Evolutionary conservation across 495 filamentous ascomycete species (phyloP).

Genomic region (Acidomyces sp.): DNA sequence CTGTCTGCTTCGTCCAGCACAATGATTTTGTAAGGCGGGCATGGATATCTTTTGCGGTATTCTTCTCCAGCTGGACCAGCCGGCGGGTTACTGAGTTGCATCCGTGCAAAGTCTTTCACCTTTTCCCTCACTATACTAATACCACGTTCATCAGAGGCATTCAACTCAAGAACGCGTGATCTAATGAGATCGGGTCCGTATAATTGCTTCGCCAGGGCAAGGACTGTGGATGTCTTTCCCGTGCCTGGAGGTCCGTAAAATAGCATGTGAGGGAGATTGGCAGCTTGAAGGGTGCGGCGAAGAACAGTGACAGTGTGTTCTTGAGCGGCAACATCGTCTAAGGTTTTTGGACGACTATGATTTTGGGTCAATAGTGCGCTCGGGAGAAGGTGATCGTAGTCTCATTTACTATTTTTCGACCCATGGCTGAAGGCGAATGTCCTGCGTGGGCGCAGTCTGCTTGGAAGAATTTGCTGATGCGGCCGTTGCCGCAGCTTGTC

Average conservation of each 20-base stretch:
- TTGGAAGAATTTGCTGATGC: constrained; percentile 40
- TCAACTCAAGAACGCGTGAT: constrained; percentile 89
- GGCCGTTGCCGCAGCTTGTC: constrained; percentile 62
- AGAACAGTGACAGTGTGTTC: constrained; percentile 93
- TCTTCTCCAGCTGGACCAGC: constrained; percentile 36
- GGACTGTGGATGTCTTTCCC: constrained; percentile 97
- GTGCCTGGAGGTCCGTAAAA: constrained; percentile 98
- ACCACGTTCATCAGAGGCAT: constrained; percentile 96
- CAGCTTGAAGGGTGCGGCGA: constrained; percentile 81
- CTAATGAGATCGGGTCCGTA: constrained; percentile 92
- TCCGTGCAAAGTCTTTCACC: constrained; percentile 93
- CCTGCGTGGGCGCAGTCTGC: constrained; percentile 48
- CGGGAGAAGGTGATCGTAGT: background rate
- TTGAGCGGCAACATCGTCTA: constrained; percentile 93
- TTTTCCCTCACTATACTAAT: constrained; percentile 97
- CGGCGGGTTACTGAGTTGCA: constrained; percentile 76
- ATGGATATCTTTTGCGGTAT: constrained; percentile 71
- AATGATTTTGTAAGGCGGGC: constrained; percentile 96
- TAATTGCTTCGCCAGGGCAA: constrained; percentile 90
- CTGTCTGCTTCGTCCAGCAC: constrained; percentile 94
- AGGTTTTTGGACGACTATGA: constrained; percentile 72
- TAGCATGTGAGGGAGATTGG: constrained; percentile 97
- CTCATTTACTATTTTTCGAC: constrained; percentile 99
- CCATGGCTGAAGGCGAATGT: constrained; percentile 70
- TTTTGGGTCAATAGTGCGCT: background rate